Base-by-base conservation (phyloP, 345 rosid species). In the Cardamine resedifolia region DNA sequence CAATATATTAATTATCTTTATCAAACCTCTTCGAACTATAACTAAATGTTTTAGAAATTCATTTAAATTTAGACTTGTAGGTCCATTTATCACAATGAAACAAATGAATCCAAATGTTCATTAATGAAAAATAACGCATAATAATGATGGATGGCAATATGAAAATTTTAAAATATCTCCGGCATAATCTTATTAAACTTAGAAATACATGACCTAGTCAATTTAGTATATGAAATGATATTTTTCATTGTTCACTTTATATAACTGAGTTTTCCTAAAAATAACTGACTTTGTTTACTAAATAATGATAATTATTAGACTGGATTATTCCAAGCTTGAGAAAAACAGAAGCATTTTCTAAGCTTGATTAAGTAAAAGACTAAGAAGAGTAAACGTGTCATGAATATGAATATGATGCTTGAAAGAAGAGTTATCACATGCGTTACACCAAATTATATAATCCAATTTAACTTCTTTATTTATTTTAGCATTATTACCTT, bases 391-490 rank as follows among this genome's bases (percentile, higher is more conserved):
- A 39, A 59, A 60, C 49, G 33, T 60, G 50, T 61, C 4, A 61
- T 7, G 66, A 24, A 41, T 41, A 60, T 24, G 66, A 24, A 39
- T 24, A 61, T n/a, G 51, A 61, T 61, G 49, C 65, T 23, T 60
- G 33, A 15, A 60, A 60, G 49, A 60, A 60, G 64, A 6, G 33
- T 23, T 34, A 39, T 60, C 49, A 38, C 64, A 36, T 38, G 64
- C 48, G 30, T 38, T 36, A 39, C 65, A 61, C 66, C 66, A 62
- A 62, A 62, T 62, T 62, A 6, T 62, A 6, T 61, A 44, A 62
- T 41, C 23, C 23, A 12, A 34, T 41, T 39, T 8, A 23, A 59
- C 31, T 24, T 39, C n/a, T 21, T 20, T 7, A 36, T 21, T 14
- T 38, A 53, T 53, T 38, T 61, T 61, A 24, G 8, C 50, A 60